Base-by-base conservation (phyloP, 495 filamentous ascomycete species). In the Penicillium soppii region DNA sequence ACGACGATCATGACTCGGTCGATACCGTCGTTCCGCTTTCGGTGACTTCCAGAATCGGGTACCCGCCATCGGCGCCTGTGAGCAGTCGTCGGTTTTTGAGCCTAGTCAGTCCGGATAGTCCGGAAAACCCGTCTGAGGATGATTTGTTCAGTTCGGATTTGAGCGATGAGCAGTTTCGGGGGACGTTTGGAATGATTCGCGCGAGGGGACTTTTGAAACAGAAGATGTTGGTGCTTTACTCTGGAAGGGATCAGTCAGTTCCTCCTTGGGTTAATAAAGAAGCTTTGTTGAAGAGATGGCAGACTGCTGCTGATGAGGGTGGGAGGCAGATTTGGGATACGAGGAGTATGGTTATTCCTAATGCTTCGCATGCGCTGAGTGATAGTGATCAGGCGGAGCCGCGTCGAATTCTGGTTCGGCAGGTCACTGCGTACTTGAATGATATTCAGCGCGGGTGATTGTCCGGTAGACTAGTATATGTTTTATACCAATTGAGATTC, bases 141-240 rank as follows among this genome's bases (percentile, higher is more conserved):
- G 92, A 97, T 66, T 86, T 86, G 54, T 97, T 96, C 70, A 89
- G 85, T 43, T 87, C 86, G 15, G 89, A 92, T 67, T 67, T 95
- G 16, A 62, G 66, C 0, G 83, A 88, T 45, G 73, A 77, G 41
- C 67, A 75, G 48, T 62, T 92, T 17, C 52, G 43, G 22, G 52
- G 61, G 27, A 87, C 78, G 1, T 96, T 92, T 78, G 89, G 88
- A 3, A 69, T 50, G 57, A 64, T 87, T 25, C 69, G 72, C 25
- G 43, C 71, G 38, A 56, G 71, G 27, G 80, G 74, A 10, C 76
- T 84, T 10, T 50, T 91, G 30, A 74, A 82, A 3, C 37, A 52
- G 7, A 68, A 67, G 23, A 22, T 79, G 7, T 40, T 70, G 48
- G 69, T 78, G 43, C 59, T 96, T 53, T 84, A 82, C 50, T 85